Conservation (phyloP, 352 stramenopile species). For the Peronospora destructor region DNA sequence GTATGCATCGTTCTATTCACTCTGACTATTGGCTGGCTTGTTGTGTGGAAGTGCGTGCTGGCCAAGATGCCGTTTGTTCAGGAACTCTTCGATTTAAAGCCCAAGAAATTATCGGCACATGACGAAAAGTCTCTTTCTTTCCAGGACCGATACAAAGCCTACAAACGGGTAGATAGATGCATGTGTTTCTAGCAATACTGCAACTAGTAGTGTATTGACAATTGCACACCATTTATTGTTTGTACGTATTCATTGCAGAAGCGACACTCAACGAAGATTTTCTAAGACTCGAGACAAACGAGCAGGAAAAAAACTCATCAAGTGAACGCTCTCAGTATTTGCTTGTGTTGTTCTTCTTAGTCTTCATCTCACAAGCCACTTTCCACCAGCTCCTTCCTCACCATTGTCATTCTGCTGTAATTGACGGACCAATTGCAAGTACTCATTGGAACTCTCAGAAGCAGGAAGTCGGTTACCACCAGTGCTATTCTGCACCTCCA, state of each 20-base stretch:
- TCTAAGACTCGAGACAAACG: constrained; percentile 4
- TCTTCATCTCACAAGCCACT: constrained; percentile 63
- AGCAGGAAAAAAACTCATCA: constrained; percentile 6
- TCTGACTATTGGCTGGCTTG: constrained; percentile 61
- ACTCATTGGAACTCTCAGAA: constrained; percentile 36
- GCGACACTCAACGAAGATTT: constrained; percentile 31
- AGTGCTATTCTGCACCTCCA: constrained; percentile 30
- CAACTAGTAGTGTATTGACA: neutral
- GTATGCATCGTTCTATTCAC: constrained; percentile 82
- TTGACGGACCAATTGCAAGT: constrained; percentile 57
- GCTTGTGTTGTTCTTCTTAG: constrained; percentile 1
- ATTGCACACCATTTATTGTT: constrained; percentile 11
- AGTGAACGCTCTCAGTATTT: constrained; percentile 17
- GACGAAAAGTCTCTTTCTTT: constrained; percentile 58
- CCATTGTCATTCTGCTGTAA: constrained; percentile 51
- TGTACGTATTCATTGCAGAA: constrained; percentile 31
- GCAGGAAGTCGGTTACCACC: constrained; percentile 3
- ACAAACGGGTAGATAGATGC: constrained; percentile 48
- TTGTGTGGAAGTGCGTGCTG: constrained; percentile 82
- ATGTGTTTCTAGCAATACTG: neutral
- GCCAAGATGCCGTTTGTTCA: constrained; percentile 80
- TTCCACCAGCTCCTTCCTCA: constrained; percentile 40
- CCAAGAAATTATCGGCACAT: constrained; percentile 34
- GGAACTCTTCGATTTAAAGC: constrained; percentile 80
- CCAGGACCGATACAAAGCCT: constrained; percentile 60